Conservation (phyloP, 83 land plant genomes). For the Picea engelmannii region DNA sequence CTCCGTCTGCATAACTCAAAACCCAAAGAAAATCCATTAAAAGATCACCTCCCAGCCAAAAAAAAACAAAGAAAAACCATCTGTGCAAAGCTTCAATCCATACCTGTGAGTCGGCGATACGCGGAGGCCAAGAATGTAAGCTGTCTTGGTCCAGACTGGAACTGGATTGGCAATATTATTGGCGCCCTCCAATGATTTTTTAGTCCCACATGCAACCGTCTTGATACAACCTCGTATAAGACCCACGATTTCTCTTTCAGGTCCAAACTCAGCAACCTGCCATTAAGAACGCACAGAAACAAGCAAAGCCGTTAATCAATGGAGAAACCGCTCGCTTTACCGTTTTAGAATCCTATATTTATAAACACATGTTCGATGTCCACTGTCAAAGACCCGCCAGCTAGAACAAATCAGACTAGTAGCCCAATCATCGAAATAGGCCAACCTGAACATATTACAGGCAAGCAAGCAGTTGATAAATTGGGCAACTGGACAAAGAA, state of each 20-base stretch:
- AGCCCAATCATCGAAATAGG: not conserved
- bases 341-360: no score
- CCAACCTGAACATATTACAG: not conserved
- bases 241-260: slow-evolving; percentile 69
- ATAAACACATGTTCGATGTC: no score
- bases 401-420: not conserved
- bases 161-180: slow-evolving; percentile 3
- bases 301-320: not conserved
- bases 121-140: slow-evolving; percentile 80
- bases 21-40: not conserved
- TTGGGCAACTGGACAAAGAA: not conserved
- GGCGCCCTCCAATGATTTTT: slow-evolving; percentile 18
- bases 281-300: not conserved
- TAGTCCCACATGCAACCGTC: slow-evolving; percentile 76
- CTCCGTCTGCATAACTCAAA: slow-evolving; percentile 53
- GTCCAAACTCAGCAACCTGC: slow-evolving; percentile 80
- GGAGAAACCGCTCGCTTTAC: not conserved
- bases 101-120: slow-evolving; percentile 77
- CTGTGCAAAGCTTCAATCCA: not conserved
- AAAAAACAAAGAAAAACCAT: no score
- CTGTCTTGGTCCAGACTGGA: slow-evolving; percentile 52
- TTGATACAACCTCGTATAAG: slow-evolving; percentile 87
- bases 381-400: not conserved
- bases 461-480: not conserved
- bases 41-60: no score